Conservation (phyloP, 495 filamentous ascomycete species). For the Hypoxylon trugodes region DNA sequence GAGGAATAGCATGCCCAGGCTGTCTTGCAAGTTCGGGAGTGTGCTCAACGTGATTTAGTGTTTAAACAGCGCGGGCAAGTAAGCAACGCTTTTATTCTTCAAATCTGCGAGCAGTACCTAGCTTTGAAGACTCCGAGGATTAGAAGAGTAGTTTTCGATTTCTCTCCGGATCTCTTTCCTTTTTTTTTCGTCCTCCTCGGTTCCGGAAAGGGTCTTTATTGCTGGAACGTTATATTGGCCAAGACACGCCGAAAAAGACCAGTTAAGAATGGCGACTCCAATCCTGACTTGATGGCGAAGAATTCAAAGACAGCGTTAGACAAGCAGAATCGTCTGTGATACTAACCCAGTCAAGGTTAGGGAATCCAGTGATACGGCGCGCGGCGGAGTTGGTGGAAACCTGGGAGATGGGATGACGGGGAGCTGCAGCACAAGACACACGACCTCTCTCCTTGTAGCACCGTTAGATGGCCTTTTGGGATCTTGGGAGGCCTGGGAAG, state of each 20-base stretch:
- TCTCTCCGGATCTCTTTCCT: background rate
- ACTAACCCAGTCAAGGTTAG: conserved; percentile 52
- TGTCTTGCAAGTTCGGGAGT: conserved; percentile 23
- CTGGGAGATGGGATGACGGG: conserved; percentile 50
- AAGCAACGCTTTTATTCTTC: conserved; percentile 24
- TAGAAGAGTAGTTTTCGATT: conserved; percentile 12
- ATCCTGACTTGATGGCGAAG: conserved; percentile 35
- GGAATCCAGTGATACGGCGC: conserved; percentile 54
- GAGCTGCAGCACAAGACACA: conserved; percentile 53
- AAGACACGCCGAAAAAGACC: conserved; percentile 16
- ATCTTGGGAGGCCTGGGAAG: conserved; percentile 44
- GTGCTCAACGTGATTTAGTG: conserved; percentile 7
- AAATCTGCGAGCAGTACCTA: conserved; percentile 17
- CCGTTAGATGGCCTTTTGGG: conserved; percentile 42
- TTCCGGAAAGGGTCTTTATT: conserved; percentile 18
- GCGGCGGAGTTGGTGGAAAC: conserved; percentile 55
- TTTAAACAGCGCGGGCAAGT: conserved; percentile 17
- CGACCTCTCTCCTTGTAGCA: conserved; percentile 47
- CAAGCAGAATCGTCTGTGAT: conserved; percentile 57
- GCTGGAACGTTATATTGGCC: conserved; percentile 39
- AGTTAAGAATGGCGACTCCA: conserved; percentile 34
- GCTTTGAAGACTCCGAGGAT: conserved; percentile 11
- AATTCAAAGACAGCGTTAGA: conserved; percentile 49
- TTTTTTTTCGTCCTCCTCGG: conserved; percentile 5
- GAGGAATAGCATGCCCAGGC: conserved; percentile 25